A percentile compares a stretch with the other conserved stretches of the same genome.
phyloP scores from a whole-genome alignment of 805 yeast species.

The Trichomonascus vanleenenianus region DNA sequence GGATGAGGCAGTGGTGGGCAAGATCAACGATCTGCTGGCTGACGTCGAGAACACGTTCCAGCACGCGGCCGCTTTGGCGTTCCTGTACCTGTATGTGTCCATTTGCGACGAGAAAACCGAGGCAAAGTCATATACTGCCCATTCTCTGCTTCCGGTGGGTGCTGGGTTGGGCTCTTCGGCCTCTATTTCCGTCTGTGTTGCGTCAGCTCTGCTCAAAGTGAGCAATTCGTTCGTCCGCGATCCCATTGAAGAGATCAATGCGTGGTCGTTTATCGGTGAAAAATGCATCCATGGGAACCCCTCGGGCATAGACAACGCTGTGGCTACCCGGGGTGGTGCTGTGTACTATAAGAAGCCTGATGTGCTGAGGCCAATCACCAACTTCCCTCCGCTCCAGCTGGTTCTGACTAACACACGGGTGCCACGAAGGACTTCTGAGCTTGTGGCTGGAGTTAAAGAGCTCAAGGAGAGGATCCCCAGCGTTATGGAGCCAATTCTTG shows the following conservation, averaged over 20 bases:
- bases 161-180: conserved; percentile 97
- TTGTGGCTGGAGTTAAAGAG: conserved; percentile 69
- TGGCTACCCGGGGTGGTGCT: conserved; percentile 94
- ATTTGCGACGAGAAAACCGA: conserved; percentile 41
- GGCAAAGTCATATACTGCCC: conserved; percentile 54
- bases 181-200: conserved; percentile 73
- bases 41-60: conserved; percentile 50
- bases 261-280: conserved; percentile 90
- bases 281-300: conserved; percentile 95
- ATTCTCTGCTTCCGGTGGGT: conserved; percentile 87
- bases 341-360: conserved; percentile 68
- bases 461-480: conserved; percentile 46
- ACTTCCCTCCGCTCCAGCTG: conserved; percentile 66
- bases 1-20: conserved; percentile 9
- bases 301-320: conserved; percentile 93
- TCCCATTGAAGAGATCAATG: conserved; percentile 40
- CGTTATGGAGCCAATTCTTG: conserved; percentile 51
- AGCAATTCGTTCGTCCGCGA: not conserved
- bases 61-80: conserved; percentile 72
- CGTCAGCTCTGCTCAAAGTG: conserved; percentile 52
- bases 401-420: conserved; percentile 76
- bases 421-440: conserved; percentile 79
- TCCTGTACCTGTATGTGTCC: conserved; percentile 65
- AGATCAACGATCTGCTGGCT: conserved; percentile 16
- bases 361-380: conserved; percentile 58